Conservation (phyloP, 208 protist species). For the Leishmania braziliensis region DNA sequence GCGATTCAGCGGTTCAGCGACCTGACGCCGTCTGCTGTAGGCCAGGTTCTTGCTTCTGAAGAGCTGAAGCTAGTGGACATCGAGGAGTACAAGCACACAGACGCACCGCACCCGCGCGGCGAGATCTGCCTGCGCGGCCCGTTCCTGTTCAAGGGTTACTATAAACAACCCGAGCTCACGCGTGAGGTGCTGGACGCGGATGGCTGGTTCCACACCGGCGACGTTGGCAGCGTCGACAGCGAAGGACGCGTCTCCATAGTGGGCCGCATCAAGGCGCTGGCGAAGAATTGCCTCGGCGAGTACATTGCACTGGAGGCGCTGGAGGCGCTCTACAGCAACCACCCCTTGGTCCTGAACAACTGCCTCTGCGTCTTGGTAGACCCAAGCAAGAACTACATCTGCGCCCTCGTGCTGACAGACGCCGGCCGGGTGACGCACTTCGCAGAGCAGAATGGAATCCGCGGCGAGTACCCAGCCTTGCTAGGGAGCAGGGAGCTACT, state of each 20-base stretch:
- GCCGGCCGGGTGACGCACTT: conserved; percentile 41
- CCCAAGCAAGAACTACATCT: conserved; percentile 59
- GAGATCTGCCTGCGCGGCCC: conserved; percentile 86
- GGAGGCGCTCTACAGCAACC: conserved; percentile 66
- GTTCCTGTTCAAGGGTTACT: conserved; percentile 90
- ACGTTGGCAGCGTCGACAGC: conserved; percentile 67
- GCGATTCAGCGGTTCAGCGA: conserved; percentile 67
- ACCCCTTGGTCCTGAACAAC: conserved; percentile 65
- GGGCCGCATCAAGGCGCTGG: conserved; percentile 91
- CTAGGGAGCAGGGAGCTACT: conserved; percentile 31
- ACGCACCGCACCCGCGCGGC: conserved; percentile 68
- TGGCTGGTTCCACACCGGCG: conserved; percentile 93
- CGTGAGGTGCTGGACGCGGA: conserved; percentile 84
- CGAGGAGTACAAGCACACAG: conserved; percentile 82
- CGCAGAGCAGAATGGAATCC: conserved; percentile 38
- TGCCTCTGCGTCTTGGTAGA: conserved; percentile 80
- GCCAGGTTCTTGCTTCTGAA: conserved; percentile 20
- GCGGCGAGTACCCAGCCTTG: conserved; percentile 36
- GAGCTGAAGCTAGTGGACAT: conserved; percentile 93
- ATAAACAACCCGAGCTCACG: conserved; percentile 89
- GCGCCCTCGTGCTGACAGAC: conserved; percentile 56
- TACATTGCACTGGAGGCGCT: conserved; percentile 91
- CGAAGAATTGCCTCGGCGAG: conserved; percentile 92
- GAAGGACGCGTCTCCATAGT: conserved; percentile 74
- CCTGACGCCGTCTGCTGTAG: conserved; percentile 39